A percentile compares a stretch with the other conserved stretches of the same genome.
These are phyloP conservation scores for Salix udensis DNA, from an alignment of 345 rosid genomes.

Conservation along the genomic window DNA sequence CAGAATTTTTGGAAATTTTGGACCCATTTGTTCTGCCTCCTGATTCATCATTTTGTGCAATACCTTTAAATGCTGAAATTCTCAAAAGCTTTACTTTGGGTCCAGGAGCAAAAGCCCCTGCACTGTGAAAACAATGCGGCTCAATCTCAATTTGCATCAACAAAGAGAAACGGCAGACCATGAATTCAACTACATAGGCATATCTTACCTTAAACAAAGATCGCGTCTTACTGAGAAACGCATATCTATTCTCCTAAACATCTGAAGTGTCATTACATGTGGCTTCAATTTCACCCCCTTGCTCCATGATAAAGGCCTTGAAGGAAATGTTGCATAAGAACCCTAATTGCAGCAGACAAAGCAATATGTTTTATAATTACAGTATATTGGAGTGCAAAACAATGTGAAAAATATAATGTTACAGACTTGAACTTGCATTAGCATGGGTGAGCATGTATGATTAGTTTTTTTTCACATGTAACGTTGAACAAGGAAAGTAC, in stretches of 20 bases:
- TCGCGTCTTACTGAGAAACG: constrained; percentile 35
- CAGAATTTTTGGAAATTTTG: constrained; percentile 50
- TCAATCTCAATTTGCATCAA: constrained; percentile 10
- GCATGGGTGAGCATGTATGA: neutral
- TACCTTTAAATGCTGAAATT: constrained; percentile 77
- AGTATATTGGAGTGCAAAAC: neutral
- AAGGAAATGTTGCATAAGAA: constrained; percentile 54
- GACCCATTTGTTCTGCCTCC: constrained; percentile 49
- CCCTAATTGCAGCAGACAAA: constrained; percentile 44
- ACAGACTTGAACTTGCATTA: too few species aligned
- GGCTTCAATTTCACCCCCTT: constrained; percentile 48
- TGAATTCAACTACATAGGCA: neutral
- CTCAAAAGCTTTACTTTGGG: constrained; percentile 48
- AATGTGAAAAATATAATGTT: too few species aligned
- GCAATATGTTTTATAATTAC: neutral
- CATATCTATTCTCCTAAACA: constrained; percentile 47
- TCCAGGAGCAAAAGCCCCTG: constrained; percentile 46
- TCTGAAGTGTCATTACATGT: constrained; percentile 35
- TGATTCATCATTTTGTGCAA: constrained; percentile 52
- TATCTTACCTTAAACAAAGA: constrained; percentile 47
- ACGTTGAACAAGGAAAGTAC: neutral
- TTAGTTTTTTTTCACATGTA: neutral
- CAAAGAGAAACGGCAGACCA: neutral
- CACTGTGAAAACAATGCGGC: constrained; percentile 50
- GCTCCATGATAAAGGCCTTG: constrained; percentile 55